Evolutionary conservation across 495 filamentous ascomycete species (phyloP).

Genomic region (Aspergillus leporis): DNA sequence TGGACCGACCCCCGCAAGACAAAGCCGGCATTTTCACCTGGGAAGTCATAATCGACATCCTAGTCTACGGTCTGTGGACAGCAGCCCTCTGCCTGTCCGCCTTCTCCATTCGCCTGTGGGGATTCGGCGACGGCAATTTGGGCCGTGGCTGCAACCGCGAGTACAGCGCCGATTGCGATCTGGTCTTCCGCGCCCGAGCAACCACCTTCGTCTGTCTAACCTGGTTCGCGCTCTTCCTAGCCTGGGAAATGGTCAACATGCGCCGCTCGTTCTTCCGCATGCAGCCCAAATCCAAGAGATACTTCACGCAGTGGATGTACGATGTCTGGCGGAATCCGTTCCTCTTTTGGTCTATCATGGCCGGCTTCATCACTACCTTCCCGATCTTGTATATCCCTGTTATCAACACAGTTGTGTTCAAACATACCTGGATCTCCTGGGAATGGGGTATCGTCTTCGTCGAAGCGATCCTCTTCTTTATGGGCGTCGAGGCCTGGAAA

Average conservation of each 20-base stretch:
- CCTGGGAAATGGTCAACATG: constrained; percentile 72
- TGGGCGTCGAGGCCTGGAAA: constrained; percentile 65
- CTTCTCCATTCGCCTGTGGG: constrained; percentile 66
- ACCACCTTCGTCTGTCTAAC: constrained; percentile 72
- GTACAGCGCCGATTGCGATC: constrained; percentile 67
- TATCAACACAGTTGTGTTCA: constrained; percentile 64
- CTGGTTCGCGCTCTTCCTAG: constrained; percentile 72
- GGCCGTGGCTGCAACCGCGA: constrained; percentile 61
- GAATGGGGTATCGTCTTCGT: constrained; percentile 63
- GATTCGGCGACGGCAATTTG: constrained; percentile 65
- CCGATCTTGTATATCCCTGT: constrained; percentile 74
- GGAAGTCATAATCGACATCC: constrained; percentile 67
- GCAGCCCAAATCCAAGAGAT: constrained; percentile 54
- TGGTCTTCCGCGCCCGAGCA: constrained; percentile 70
- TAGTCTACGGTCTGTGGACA: constrained; percentile 71
- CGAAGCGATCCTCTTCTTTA: constrained; percentile 56
- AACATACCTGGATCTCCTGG: constrained; percentile 64
- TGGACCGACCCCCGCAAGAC: constrained; percentile 61
- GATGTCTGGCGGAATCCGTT: constrained; percentile 73
- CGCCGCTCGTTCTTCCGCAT: constrained; percentile 69
- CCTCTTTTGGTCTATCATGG: constrained; percentile 67
- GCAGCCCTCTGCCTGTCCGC: constrained; percentile 64
- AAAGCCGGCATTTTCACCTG: constrained; percentile 68
- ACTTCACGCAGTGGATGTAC: constrained; percentile 56
- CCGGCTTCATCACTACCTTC: constrained; percentile 72